Evolutionary conservation across 2,329 filamentous ascomycete genomes (phyloP).

Genomic region (Diaporthe velutina): DNA sequence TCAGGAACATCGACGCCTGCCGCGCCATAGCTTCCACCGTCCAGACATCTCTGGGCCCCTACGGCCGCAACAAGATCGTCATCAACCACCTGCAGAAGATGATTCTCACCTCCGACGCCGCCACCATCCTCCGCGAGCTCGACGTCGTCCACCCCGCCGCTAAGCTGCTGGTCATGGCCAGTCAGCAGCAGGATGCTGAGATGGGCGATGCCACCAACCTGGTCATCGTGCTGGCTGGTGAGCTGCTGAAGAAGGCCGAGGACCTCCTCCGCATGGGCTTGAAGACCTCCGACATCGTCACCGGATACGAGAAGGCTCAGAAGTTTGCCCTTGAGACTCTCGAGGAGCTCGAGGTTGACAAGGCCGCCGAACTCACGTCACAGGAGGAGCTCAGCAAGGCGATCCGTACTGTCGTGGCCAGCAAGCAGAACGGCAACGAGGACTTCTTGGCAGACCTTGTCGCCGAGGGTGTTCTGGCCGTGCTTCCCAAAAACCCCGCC

Average conservation of each 20-base stretch:
- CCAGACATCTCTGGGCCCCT: slow-evolving; percentile 95
- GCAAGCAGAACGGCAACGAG: slow-evolving; percentile 96
- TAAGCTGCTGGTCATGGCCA: slow-evolving; percentile 98
- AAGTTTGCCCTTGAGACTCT: slow-evolving; percentile 86
- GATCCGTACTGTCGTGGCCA: slow-evolving; percentile 92
- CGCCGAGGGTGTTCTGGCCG: slow-evolving; percentile 85
- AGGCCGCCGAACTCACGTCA: slow-evolving; percentile 85
- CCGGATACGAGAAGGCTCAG: slow-evolving; percentile 95
- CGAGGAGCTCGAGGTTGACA: slow-evolving; percentile 91
- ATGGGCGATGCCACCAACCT: slow-evolving; percentile 99
- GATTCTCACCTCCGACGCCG: slow-evolving; percentile 98
- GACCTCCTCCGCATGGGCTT: slow-evolving; percentile 96
- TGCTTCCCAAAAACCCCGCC: slow-evolving; percentile 93
- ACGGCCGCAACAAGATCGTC: slow-evolving; percentile 99
- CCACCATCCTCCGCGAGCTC: slow-evolving; percentile 96
- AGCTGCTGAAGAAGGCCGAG: slow-evolving; percentile 96
- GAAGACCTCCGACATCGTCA: slow-evolving; percentile 97
- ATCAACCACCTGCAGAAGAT: slow-evolving; percentile 99
- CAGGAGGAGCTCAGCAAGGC: slow-evolving; percentile 92
- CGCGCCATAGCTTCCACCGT: slow-evolving; percentile 95
- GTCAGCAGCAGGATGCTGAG: slow-evolving; percentile 98
- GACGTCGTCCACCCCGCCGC: slow-evolving; percentile 98
- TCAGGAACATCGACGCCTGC: slow-evolving; percentile 99
- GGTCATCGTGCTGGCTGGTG: slow-evolving; percentile 94
- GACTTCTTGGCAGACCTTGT: slow-evolving; percentile 89